Base-by-base conservation (phyloP, 2,329 filamentous ascomycete species). In the Beauveria pseudobassiana region DNA sequence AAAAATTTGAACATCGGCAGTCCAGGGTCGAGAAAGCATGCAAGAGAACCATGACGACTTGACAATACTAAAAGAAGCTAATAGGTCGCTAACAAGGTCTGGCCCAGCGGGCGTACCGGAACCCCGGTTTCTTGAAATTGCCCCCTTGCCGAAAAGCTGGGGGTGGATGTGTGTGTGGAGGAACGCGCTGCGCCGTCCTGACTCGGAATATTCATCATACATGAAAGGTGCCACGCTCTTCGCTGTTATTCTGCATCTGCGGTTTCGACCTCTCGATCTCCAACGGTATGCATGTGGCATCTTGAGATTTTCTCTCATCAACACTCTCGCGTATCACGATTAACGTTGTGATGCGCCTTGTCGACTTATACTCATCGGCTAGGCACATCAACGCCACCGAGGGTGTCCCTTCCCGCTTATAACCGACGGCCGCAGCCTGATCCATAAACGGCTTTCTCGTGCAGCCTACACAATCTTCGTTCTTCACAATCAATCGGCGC, bases 121-220 rank as follows among this genome's bases (percentile, higher is more conserved):
- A 45, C 22, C 43, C 52, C 45, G 26, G 20, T 61, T 56, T 43
- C 20, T 38, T 16, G 14, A 3, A 34, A 52, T 43, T 9, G 1
- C 38, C 49, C 40, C 49, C 34, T 45, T 40, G 38, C 49, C 20
- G 38, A 52, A 52, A 34, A 34, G 57, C 48, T 59, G 57, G 49
- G 57, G 49, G 46, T 51, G 46, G 56, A 51, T 60, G 57, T 38
- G 34, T 20, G 56, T 59, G 57, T 53, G 49, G 57, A 60, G 57
- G 49, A 53, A 8, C n/a, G 20, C 24, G 38, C 48, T 52, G n/a
- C 40, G 9, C 18, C 40, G 46, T n/a, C n/a, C 40, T 60, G 57
- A 48, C 57, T 53, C 49, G 57, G 24, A 49, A 5, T 20, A 2
- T 6, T 49, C 40, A 34, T 49, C 40, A 34, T 59, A 59, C 49